Base-by-base conservation (phyloP, 2,329 filamentous ascomycete genomes). In the Venturiaceae sp. region DNA sequence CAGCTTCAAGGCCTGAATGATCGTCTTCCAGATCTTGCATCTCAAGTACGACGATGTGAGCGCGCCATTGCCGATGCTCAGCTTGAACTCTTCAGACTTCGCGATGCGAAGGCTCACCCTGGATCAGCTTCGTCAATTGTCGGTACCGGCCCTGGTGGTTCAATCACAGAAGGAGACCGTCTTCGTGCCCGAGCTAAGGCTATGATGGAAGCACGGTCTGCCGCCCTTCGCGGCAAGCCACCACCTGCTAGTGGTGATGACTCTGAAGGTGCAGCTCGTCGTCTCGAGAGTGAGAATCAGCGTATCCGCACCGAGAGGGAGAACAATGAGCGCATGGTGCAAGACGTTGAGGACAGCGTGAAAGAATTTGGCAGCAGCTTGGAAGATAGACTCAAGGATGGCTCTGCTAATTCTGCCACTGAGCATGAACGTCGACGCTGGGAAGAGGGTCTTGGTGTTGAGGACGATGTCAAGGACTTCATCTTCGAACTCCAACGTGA, bases 181-280 rank as follows among this genome's bases (percentile, higher is more conserved):
- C 83, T 97, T 64, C 97, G 96, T 77, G 94, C 94, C 36, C 85
- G 92, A 64, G 92, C 94, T 33, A 95, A 92, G 75, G 92, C 92
- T 39, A 95, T 96, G 85, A 99, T 99, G 94, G 92, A 97, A 75
- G 92, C 96, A 67, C 87, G 94, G 60, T 92, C 94, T 64, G 94
- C 94, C 58, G 92, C 94, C 19, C 76, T 99, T 62, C 90, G 91
- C 23, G 94, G 94, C 59, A 90, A 87, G 72, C 91, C 92, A 68
- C 76, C 86, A 46, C 78, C 85, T 52, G 84, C 89, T 37, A 72
- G 77, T 2, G 77, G 76, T 50, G 82, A 86, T 61, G 89, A 95
- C 63, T 87, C 92, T 62, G 80, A 82, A 28, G 89, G 88, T 63
- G 90, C 89, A 3, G 85, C 91, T 52, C 88, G 90, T 74, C 84